Base-by-base conservation (phyloP, 495 filamentous ascomycete genomes). In the Echria macrotheca region DNA sequence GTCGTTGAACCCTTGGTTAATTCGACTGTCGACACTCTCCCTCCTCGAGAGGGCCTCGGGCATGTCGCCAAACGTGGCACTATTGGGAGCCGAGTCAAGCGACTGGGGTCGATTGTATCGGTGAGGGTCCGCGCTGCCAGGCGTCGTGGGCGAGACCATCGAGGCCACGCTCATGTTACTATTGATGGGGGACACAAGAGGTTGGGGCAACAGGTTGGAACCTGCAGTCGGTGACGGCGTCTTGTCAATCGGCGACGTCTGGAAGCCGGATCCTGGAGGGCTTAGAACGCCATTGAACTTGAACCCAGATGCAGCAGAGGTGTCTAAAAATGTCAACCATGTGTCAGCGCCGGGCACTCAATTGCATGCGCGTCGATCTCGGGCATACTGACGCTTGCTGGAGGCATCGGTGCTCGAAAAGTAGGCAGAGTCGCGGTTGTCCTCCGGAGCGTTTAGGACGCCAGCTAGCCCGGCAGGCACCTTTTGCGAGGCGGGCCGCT, bases 1-100 rank as follows among this genome's bases (percentile, higher is more conserved):
- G 23, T 86, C 81, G 39, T 75, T 76, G 43, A 90, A 84, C 17
- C 78, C 79, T 55, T 82, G 78, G 52, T 85, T 85, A 57, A 90
- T 76, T 49, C 84, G 76, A 57, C 84, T 87, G 55, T 88, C 85
- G n/a, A 89, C 75, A 49, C 85, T 89, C 66, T 84, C 86, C 39
- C 86, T 79, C 39, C 86, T 78, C 33, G 86, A 87, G 17, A 69
- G 45, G 1, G 65, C 45, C 47, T 68, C 65, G 9, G 57, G 49
- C 10, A 55, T 29, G 5, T 67, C 61, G 11, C 55, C 50, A 37
- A 64, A 60, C 9, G 58, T 55, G 31, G 58, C 61, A 41, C 62
- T 60, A 49, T 50, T 55, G 7, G 61, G 57, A 8, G 47, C 67
- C 24, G 71, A 72, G n/a, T 76, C 72, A 1, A 71, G 43, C 1